Percentiles rank a stretch among this genome's conserved stretches.
Evolutionary conservation across 805 yeast species (phyloP).

Genomic region (Metschnikowia matae): DNA sequence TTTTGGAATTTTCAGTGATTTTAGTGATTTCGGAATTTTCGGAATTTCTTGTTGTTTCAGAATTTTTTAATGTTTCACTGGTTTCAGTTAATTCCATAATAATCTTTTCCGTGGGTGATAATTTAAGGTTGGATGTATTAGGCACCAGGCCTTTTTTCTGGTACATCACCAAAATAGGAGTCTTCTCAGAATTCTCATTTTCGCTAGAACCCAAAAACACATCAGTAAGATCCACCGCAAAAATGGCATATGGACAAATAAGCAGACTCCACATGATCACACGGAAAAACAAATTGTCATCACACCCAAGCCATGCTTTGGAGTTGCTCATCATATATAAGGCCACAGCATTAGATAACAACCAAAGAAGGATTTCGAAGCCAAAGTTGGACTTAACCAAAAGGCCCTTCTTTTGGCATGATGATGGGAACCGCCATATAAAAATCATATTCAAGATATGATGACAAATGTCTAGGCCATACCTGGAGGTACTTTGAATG

Average conservation of each 20-base stretch:
- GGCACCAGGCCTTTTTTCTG: too few species aligned
- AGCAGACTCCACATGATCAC: conserved; percentile 18
- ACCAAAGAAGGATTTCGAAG: conserved; percentile 20
- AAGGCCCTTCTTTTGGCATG: conserved; percentile 9
- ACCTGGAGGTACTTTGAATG: background rate
- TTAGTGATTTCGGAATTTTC: too few species aligned
- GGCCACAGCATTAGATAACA: conserved; percentile 19
- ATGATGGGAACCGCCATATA: conserved; percentile 23
- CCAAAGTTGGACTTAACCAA: conserved; percentile 5
- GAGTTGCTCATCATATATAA: conserved; percentile 11
- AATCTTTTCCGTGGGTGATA: too few species aligned
- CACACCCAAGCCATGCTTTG: conserved; percentile 6
- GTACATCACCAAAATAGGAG: too few species aligned
- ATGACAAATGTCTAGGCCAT: conserved; percentile 22
- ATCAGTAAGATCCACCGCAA: conserved; percentile 14
- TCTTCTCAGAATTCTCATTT: background rate
- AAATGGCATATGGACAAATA: conserved; percentile 21
- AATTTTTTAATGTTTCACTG: too few species aligned
- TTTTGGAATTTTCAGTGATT: background rate
- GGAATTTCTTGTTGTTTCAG: too few species aligned
- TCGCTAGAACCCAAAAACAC: background rate
- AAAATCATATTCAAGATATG: conserved; percentile 27
- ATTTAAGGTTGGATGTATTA: too few species aligned
- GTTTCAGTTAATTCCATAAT: too few species aligned
- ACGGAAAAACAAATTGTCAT: conserved; percentile 11